Percentiles rank a stretch among this genome's conserved stretches.
Evolutionary conservation across 257 asterid genomes (phyloP).

Genomic region (Fraxinus pennsylvanica): DNA sequence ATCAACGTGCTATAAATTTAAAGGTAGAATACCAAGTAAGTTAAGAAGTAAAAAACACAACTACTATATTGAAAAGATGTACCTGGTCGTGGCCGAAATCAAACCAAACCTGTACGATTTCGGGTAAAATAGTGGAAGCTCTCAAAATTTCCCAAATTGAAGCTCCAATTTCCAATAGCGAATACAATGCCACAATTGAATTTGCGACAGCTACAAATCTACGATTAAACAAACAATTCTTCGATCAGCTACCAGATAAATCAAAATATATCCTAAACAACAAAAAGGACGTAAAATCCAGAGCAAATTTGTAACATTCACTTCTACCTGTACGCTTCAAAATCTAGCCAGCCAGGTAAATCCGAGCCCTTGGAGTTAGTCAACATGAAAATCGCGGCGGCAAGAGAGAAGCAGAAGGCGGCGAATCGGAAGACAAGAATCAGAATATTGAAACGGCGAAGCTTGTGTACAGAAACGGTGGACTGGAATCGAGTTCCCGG

Average conservation of each 20-base stretch:
- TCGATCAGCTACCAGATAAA: not conserved
- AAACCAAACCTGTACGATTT: conserved; percentile 52
- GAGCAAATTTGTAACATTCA: not conserved
- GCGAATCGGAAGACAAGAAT: conserved; percentile 42
- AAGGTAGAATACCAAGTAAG: not conserved
- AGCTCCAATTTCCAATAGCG: conserved; percentile 51
- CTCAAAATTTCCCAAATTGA: conserved; percentile 50
- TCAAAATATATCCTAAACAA: not conserved
- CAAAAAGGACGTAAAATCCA: not conserved
- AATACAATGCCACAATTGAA: conserved; percentile 45
- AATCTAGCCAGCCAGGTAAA: conserved; percentile 43
- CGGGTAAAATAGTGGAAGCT: conserved; percentile 44
- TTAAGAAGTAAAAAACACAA: not conserved
- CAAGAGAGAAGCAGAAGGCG: conserved; percentile 50
- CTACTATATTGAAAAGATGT: not conserved
- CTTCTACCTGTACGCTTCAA: conserved; percentile 40
- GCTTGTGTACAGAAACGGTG: conserved; percentile 46
- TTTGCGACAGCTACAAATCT: conserved; percentile 48
- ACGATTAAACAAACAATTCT: not conserved
- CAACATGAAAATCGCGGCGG: conserved; percentile 51
- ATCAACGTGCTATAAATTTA: not conserved
- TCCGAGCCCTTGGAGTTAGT: conserved; percentile 36
- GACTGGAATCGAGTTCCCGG: conserved; percentile 48
- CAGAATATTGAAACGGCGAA: conserved; percentile 42
- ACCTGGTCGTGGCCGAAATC: conserved; percentile 65